Conservation (phyloP, 2,329 filamentous ascomycete genomes). For the Curvularia sp. region DNA sequence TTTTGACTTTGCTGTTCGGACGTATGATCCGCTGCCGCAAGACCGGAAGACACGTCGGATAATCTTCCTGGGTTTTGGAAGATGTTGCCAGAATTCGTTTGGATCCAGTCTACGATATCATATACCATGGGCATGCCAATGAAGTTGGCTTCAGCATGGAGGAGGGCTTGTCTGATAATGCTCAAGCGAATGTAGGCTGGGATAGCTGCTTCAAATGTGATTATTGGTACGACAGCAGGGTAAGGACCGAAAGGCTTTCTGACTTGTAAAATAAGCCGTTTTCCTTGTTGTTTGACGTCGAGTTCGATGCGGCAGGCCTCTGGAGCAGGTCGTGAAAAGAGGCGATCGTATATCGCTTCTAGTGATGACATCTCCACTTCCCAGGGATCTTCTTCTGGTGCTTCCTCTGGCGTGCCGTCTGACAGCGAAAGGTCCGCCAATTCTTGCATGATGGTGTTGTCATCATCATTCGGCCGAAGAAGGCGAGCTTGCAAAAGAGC, state of each 20-base stretch:
- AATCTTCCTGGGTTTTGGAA: constrained; percentile 84
- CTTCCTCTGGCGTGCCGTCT: constrained; percentile 53
- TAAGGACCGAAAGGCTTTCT: constrained; percentile 74
- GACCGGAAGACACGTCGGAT: constrained; percentile 81
- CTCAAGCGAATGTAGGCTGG: constrained; percentile 94
- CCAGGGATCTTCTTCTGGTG: constrained; percentile 69
- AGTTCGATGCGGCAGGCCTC: constrained; percentile 75
- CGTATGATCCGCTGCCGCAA: constrained; percentile 59
- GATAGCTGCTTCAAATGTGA: constrained; percentile 72
- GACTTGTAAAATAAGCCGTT: constrained; percentile 67
- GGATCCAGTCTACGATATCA: constrained; percentile 88
- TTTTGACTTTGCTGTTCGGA: constrained; percentile 24
- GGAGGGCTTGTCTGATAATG: constrained; percentile 77
- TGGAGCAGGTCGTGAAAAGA: constrained; percentile 60
- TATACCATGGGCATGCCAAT: constrained; percentile 90
- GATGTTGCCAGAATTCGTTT: constrained; percentile 81
- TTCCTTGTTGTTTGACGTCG: constrained; percentile 56
- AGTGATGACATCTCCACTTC: constrained; percentile 83
- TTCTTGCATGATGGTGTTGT: constrained; percentile 41
- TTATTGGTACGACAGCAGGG: constrained; percentile 70
- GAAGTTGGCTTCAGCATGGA: constrained; percentile 73
- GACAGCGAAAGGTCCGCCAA: constrained; percentile 39
- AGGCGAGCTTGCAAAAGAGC: constrained; percentile 79
- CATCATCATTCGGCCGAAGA: constrained; percentile 52
- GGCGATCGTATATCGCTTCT: constrained; percentile 83